A percentile compares a stretch with the other conserved stretches of the same genome.
Conservation (phyloP, 2,329 filamentous ascomycete genomes). For the Scedosporium apiospermum region DNA sequence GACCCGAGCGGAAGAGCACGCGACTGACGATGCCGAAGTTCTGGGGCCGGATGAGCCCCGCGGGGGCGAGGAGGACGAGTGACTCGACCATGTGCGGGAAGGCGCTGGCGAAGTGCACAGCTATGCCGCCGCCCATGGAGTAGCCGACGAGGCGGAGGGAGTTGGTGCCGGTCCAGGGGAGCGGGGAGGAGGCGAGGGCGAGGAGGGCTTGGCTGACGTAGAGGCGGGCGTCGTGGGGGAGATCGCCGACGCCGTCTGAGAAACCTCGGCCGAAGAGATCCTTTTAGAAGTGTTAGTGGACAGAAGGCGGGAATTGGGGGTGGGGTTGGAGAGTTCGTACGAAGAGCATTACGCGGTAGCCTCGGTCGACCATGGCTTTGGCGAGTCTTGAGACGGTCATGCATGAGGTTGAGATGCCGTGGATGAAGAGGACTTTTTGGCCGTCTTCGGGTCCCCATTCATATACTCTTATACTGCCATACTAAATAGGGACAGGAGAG, state of each 20-base stretch:
- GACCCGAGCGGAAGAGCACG: conserved; percentile 43
- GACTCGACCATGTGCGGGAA: conserved; percentile 62
- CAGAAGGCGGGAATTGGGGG: too few species aligned
- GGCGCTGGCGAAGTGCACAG: conserved; percentile 61
- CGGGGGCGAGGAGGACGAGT: conserved; percentile 69
- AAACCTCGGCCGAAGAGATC: conserved; percentile 63
- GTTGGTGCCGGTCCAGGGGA: conserved; percentile 53
- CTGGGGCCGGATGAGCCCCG: conserved; percentile 57
- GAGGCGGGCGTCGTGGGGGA: conserved; percentile 64
- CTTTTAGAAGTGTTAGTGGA: conserved; percentile 21
- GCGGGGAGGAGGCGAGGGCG: conserved; percentile 57
- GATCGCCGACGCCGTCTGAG: conserved; percentile 52
- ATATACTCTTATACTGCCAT: conserved; percentile 68
- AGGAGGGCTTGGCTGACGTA: conserved; percentile 65
- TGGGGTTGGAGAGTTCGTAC: conserved; percentile 23
- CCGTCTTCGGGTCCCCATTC: conserved; percentile 72
- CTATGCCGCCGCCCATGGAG: conserved; percentile 72
- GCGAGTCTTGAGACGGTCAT: conserved; percentile 62
- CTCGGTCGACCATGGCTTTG: conserved; percentile 53
- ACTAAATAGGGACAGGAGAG: conserved; percentile 26
- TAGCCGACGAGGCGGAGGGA: conserved; percentile 67
- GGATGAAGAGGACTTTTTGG: conserved; percentile 65
- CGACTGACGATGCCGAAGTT: conserved; percentile 40
- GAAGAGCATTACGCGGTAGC: conserved; percentile 75
- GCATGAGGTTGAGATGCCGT: conserved; percentile 78